Percentiles rank a stretch among this genome's conserved stretches.
Conservation (phyloP, 805 yeast species). For the Groenewaldozyma salmanticensis region DNA sequence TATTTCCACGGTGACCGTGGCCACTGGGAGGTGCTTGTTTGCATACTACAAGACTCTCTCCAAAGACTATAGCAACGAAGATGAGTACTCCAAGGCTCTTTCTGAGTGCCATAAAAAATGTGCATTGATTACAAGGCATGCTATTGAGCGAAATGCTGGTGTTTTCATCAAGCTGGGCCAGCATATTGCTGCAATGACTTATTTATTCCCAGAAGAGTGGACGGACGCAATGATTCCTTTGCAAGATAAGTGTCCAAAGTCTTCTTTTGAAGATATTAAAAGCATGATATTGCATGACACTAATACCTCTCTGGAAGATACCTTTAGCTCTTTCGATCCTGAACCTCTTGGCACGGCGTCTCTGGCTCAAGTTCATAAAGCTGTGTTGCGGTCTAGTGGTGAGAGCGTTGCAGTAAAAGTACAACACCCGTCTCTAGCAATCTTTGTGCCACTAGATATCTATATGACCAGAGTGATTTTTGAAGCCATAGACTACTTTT, state of each 20-base stretch:
- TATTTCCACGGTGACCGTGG: constrained; percentile 29
- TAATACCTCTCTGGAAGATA: constrained; percentile 47
- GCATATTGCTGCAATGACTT: constrained; percentile 86
- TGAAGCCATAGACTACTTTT: constrained; percentile 58
- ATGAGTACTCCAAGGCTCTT: constrained; percentile 44
- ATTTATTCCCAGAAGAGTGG: constrained; percentile 88
- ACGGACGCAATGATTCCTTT: constrained; percentile 87
- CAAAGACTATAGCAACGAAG: constrained; percentile 33
- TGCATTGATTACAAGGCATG: constrained; percentile 67
- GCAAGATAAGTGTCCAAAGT: constrained; percentile 82
- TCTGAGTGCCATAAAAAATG: constrained; percentile 61
- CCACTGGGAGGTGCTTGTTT: constrained; percentile 64
- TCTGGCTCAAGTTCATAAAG: constrained; percentile 90
- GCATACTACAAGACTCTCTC: constrained; percentile 53
- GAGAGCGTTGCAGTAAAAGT: constrained; percentile 85
- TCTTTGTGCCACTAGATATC: constrained; percentile 87
- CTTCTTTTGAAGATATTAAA: constrained; percentile 59
- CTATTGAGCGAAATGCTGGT: constrained; percentile 83
- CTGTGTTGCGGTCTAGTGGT: constrained; percentile 46
- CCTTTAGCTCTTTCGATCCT: constrained; percentile 57
- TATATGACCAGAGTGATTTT: constrained; percentile 70
- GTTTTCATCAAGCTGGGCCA: constrained; percentile 91
- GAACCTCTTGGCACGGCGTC: constrained; percentile 92
- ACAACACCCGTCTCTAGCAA: constrained; percentile 82
- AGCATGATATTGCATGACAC: constrained; percentile 61